Base-by-base conservation (phyloP, 225 moss, liverwort and hornwort genomes). In the Climacium dendroides region DNA sequence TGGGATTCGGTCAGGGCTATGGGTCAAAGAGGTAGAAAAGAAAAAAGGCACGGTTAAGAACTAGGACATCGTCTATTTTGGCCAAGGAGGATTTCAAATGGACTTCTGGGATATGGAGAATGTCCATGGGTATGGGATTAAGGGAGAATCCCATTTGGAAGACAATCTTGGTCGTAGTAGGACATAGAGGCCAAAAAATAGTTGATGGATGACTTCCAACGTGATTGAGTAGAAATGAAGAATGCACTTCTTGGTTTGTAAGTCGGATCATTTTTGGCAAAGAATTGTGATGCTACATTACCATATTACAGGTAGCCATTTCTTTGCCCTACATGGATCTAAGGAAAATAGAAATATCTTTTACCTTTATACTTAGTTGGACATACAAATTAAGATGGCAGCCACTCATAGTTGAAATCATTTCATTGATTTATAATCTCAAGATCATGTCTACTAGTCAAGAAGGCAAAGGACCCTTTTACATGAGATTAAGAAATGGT, bases 401-500 rank as follows among this genome's bases (percentile, higher is more conserved):
- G 7, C 7, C 7, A 67, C 4, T 41, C 3, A 22, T 0, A 25
- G 0, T 39, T 24, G 13, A 24, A 24, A 69, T 13, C 8, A 39
- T 39, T 69, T 25, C 2, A 14, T 39, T 14, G 25, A 23, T 39
- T 73, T 19, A 19, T 47, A 3, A 45, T 70, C 25, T 25, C 1
- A 9, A 3, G 9, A 26, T 45, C 45, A 45, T 43, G 26, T 5
- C 0, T 72, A 0, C 0, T 17, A 0, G 18, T 10, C 0, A 30
- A 0, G 3, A 19, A 48, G 6, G 10, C 2, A 73, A 30, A 0
- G 19, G 2, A 19, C 1, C 7, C 2, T 4, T 0, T 48, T 0
- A 19, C 0, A 32, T 24, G 7, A 23, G 5, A 69, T 39, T 23
- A 37, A 45, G 24, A 1, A 70, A 41, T 41, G 15, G 8, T 41